Conservation (phyloP, 257 asterid genomes). For the Linderniella brevidens region DNA sequence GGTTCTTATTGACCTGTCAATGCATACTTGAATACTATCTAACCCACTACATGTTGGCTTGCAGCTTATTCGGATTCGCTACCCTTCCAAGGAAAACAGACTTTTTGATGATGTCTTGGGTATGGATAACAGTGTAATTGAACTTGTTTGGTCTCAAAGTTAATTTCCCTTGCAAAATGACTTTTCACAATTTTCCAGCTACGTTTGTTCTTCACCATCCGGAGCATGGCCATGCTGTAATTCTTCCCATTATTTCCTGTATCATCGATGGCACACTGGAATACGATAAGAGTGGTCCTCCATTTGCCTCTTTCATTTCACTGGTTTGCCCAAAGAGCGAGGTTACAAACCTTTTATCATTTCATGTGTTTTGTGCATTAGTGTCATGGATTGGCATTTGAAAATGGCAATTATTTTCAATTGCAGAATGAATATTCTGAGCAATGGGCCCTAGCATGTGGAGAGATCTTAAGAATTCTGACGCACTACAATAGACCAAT, state of each 20-base stretch:
- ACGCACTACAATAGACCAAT: slow-evolving; percentile 93
- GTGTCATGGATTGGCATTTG: slow-evolving; percentile 4
- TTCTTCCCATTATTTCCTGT: slow-evolving; percentile 92
- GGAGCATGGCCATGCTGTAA: slow-evolving; percentile 92
- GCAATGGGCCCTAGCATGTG: slow-evolving; percentile 99
- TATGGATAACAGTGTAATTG: slow-evolving; percentile 15
- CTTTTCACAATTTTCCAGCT: slow-evolving; percentile 45
- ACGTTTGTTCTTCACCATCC: slow-evolving; percentile 96
- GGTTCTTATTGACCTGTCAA: slow-evolving; percentile 6
- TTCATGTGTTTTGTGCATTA: neutral
- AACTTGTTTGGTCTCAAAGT: slow-evolving; percentile 11
- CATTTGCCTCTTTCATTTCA: slow-evolving; percentile 86
- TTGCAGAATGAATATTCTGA: slow-evolving; percentile 85
- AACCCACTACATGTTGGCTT: slow-evolving; percentile 11
- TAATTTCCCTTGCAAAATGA: slow-evolving; percentile 9
- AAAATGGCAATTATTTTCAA: slow-evolving; percentile 11
- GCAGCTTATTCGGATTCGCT: slow-evolving; percentile 82
- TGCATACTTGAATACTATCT: slow-evolving; percentile 5
- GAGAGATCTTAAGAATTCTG: slow-evolving; percentile 84
- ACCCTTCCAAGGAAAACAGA: slow-evolving; percentile 72
- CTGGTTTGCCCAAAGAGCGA: slow-evolving; percentile 67
- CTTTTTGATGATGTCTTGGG: slow-evolving; percentile 95
- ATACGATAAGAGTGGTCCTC: slow-evolving; percentile 59
- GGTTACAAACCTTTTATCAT: slow-evolving; percentile 20
- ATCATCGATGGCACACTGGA: slow-evolving; percentile 69